A percentile compares a stretch with the other conserved stretches of the same genome.
Conservation (phyloP, 257 asterid genomes). For the Nicotiana benthamiana region DNA sequence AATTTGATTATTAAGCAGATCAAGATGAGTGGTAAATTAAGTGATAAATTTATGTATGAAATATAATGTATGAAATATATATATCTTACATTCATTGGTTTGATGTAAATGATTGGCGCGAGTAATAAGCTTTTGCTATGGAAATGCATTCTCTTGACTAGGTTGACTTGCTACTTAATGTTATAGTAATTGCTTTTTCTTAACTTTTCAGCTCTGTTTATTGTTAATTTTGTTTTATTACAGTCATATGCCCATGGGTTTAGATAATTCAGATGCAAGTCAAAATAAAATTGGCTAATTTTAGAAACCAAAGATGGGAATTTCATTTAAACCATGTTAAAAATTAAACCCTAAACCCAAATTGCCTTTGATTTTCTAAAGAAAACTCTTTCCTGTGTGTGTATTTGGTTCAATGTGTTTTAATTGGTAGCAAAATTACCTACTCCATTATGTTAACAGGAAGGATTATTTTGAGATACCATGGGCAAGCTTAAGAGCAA, state of each 20-base stretch:
- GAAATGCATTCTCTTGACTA: background rate
- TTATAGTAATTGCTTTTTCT: background rate
- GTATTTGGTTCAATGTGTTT: background rate
- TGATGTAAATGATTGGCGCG: no score
- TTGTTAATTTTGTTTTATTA: background rate
- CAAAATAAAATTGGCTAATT: no score
- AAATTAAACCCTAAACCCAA: no score
- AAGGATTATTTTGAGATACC: slow-evolving; percentile 88
- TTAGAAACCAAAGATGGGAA: no score
- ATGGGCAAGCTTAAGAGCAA: slow-evolving; percentile 75
- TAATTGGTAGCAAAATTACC: background rate
- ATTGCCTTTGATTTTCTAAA: background rate
- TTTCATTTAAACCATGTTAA: no score
- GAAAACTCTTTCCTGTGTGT: background rate
- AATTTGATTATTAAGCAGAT: no score
- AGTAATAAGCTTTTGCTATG: no score
- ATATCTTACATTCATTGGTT: no score
- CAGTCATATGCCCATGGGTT: background rate
- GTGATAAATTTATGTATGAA: no score
- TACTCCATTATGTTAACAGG: slow-evolving; percentile 32
- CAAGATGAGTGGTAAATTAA: no score
- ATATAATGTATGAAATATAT: no score
- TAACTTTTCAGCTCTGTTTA: background rate
- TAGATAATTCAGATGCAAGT: background rate
- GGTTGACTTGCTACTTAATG: background rate